Percentiles rank a stretch among this genome's conserved stretches.
Conservation (phyloP, 352 stramenopile species). For the Phytophthora agathidicida region DNA sequence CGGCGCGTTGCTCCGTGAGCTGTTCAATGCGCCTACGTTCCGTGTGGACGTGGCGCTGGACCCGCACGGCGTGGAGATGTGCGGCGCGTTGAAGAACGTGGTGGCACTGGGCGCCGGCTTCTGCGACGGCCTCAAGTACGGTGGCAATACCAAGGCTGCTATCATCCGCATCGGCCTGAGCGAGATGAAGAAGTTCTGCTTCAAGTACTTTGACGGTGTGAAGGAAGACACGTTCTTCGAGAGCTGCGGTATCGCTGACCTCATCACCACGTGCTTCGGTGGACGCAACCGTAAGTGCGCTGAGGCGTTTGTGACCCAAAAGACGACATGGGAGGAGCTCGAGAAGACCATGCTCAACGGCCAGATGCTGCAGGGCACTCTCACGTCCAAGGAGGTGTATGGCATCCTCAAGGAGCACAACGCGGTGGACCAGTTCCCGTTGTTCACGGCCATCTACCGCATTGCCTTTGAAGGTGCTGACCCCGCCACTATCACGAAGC, state of each 20-base stretch:
- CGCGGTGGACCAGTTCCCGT: constrained; percentile 87
- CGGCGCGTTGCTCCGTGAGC: constrained; percentile 65
- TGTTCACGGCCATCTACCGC: constrained; percentile 93
- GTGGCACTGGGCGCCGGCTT: constrained; percentile 97
- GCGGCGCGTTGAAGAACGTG: constrained; percentile 98
- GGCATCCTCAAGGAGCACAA: constrained; percentile 88
- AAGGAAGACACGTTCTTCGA: constrained; percentile 96
- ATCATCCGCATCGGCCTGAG: constrained; percentile 94
- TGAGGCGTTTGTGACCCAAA: constrained; percentile 91
- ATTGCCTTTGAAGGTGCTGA: constrained; percentile 92
- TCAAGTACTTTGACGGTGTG: constrained; percentile 94
- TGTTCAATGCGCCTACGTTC: constrained; percentile 91
- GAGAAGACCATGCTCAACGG: constrained; percentile 96
- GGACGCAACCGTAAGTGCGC: constrained; percentile 97
- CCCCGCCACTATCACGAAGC: constrained; percentile 80
- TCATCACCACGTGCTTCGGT: constrained; percentile 99
- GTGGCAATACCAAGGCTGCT: constrained; percentile 98
- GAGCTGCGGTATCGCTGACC: constrained; percentile 96
- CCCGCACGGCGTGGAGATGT: constrained; percentile 95
- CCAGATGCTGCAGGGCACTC: constrained; percentile 97
- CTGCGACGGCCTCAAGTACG: constrained; percentile 94
- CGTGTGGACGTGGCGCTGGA: constrained; percentile 94
- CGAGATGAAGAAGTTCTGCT: constrained; percentile 96
- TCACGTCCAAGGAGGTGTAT: constrained; percentile 95
- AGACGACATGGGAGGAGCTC: constrained; percentile 90